Percentiles rank a stretch among this genome's conserved stretches.
Conservation (phyloP, 2,329 filamentous ascomycete species). For the Mycosphaerelloides madeirae region DNA sequence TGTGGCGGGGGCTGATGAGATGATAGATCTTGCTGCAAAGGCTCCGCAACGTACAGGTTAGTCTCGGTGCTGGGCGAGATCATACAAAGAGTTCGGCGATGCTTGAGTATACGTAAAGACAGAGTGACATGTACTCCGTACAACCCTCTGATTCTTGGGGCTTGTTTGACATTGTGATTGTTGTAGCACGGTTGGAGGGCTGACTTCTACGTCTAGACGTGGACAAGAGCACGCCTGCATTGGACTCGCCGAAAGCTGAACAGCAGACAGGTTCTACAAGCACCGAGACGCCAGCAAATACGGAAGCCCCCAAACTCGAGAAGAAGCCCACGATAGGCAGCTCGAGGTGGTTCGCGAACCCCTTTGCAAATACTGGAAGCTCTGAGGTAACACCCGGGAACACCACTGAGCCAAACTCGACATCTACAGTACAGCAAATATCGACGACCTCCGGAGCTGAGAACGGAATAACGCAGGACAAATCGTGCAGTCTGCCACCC, state of each 20-base stretch:
- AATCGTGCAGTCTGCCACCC: constrained; percentile 6
- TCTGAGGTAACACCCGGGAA: too few relatives aligned
- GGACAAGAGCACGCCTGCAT: too few relatives aligned
- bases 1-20: neutral
- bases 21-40: constrained; percentile 12
- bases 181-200: too few relatives aligned
- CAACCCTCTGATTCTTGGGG: too few relatives aligned
- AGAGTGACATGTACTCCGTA: too few relatives aligned
- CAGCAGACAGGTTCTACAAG: neutral
- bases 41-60: constrained; percentile 18
- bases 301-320: neutral
- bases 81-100: too few relatives aligned
- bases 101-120: too few relatives aligned
- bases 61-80: neutral
- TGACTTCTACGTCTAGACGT: too few relatives aligned
- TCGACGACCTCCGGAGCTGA: too few relatives aligned
- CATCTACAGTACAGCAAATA: neutral
- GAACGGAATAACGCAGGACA: too few relatives aligned
- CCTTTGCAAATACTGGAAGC: neutral
- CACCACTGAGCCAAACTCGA: too few relatives aligned
- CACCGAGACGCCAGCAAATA: neutral
- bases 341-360: constrained; percentile 19
- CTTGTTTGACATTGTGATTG: too few relatives aligned
- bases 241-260: neutral
- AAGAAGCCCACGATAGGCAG: constrained; percentile 18